Evolutionary conservation across 1,284 basidiomycete species (phyloP), one percentile per base, ranked within the genome.

Genomic region (Cryptococcus sp.): DNA sequence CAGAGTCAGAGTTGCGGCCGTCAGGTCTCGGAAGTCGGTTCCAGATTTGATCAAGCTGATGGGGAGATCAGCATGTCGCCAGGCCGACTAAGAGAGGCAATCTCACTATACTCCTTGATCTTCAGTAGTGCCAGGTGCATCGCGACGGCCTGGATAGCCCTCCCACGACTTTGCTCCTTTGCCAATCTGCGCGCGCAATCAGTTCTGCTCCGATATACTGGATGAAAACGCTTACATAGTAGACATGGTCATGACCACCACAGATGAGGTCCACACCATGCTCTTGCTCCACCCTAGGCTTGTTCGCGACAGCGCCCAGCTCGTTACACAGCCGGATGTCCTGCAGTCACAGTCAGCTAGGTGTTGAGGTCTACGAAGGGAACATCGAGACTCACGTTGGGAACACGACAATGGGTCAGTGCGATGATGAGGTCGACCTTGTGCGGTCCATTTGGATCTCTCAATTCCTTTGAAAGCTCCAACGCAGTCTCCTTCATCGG

Each of bases 171-270:
- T 82, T 1, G 87, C 85, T 3, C 91, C 93, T 68, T 84, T 87
- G 13, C 90, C 88, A 49, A 89, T 85, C 77, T 88, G 90, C 10
- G 8, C 20, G 30, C 19, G 27, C 11, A 47, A 39, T 35, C 30
- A 35, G 8, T 19, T 25, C 17, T 22, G 19, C 17, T 50, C 27
- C 10, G 25, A 16, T 25, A 43, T 52, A 17, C 40, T 45, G 5
- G 25, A 19, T 4, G 5, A 27, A 20, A 19, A 30, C 40, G 64
- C 69, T 54, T 45, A 75, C 72, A 58, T 63, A 65, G 79, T 92
- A 93, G 5, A 89, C 80, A 66, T 96, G 93, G 70, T 96, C 93
- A 66, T 96, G 93, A 0, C 93, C 93, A 4, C 93, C 93, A 7
- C 95, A 83, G 47, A 96, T 78, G 19, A 95, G 78, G 70, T 96